Conservation (phyloP, 2,329 filamentous ascomycete genomes). For the Calonectria fujianensis region DNA sequence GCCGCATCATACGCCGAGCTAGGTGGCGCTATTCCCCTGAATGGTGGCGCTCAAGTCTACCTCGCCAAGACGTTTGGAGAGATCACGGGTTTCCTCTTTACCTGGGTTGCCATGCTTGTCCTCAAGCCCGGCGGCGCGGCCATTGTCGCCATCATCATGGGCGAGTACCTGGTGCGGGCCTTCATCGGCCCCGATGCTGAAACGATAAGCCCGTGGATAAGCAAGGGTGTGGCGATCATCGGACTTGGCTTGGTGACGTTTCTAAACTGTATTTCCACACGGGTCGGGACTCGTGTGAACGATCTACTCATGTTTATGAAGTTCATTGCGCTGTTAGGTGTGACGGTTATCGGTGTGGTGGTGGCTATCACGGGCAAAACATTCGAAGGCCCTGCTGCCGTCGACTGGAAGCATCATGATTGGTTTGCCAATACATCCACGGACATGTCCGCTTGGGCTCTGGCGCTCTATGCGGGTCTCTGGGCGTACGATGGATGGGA, state of each 20-base stretch:
- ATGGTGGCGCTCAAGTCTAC: conserved; percentile 95
- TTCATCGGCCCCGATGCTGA: conserved; percentile 90
- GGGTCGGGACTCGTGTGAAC: conserved; percentile 88
- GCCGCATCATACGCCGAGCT: conserved; percentile 96
- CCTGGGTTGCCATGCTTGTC: conserved; percentile 95
- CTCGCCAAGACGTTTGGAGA: conserved; percentile 97
- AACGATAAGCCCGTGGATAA: conserved; percentile 88
- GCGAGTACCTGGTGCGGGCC: conserved; percentile 95
- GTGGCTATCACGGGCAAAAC: conserved; percentile 92
- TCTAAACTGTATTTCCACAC: conserved; percentile 93
- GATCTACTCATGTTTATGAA: conserved; percentile 98
- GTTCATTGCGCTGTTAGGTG: conserved; percentile 90
- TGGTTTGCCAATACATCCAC: conserved; percentile 93
- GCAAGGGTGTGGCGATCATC: conserved; percentile 88
- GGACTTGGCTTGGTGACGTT: conserved; percentile 86
- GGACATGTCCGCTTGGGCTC: conserved; percentile 90
- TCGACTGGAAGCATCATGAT: conserved; percentile 88
- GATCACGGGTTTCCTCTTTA: conserved; percentile 93
- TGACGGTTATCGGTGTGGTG: conserved; percentile 91
- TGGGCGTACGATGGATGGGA: conserved; percentile 99
- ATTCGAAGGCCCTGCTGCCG: conserved; percentile 82
- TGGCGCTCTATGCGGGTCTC: conserved; percentile 94
- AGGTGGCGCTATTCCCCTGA: conserved; percentile 95
- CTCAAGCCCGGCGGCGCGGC: conserved; percentile 94
- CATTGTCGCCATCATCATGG: conserved; percentile 98